phyloP scores from a whole-genome alignment of 352 stramenopile genomes.

The Pythium coloratum region DNA sequence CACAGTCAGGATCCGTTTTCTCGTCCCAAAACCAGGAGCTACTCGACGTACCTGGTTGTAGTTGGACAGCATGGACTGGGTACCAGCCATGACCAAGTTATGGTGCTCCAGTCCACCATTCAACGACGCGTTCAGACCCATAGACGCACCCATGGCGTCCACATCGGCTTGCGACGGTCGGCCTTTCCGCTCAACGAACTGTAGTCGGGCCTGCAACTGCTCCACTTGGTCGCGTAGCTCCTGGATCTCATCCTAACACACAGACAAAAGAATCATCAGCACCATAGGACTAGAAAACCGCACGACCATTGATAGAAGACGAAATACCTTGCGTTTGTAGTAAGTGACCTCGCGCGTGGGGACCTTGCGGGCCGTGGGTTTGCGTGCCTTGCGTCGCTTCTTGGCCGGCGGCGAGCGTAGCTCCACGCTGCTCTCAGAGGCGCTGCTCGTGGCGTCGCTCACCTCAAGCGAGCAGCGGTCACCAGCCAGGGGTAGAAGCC shows the following conservation, averaged over 20 bases:
- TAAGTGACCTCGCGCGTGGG: neutral
- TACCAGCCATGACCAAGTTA: too few species aligned
- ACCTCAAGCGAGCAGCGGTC: neutral
- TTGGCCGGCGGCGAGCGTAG: neutral
- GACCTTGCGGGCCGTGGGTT: neutral
- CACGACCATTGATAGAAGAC: neutral
- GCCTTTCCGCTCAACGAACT: neutral
- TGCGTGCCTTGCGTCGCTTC: neutral
- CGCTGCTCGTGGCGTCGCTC: neutral
- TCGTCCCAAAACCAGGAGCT: too few species aligned
- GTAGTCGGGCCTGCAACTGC: neutral
- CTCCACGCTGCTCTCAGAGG: neutral
- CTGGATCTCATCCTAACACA: constrained; percentile 3
- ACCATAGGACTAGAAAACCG: too few species aligned
- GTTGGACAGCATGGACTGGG: too few species aligned
- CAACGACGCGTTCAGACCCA: too few species aligned
- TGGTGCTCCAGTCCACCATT: too few species aligned
- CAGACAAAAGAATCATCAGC: neutral
- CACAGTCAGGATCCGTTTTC: too few species aligned
- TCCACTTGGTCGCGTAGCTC: constrained; percentile 3
- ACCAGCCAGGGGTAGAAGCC: too few species aligned
- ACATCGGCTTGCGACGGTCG: too few species aligned
- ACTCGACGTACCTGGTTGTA: too few species aligned
- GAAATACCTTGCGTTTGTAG: constrained; percentile 10
- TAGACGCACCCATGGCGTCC: too few species aligned